Evolutionary conservation across 768 basidiomycete species (phyloP).

Genomic region (Ramaria rubella): DNA sequence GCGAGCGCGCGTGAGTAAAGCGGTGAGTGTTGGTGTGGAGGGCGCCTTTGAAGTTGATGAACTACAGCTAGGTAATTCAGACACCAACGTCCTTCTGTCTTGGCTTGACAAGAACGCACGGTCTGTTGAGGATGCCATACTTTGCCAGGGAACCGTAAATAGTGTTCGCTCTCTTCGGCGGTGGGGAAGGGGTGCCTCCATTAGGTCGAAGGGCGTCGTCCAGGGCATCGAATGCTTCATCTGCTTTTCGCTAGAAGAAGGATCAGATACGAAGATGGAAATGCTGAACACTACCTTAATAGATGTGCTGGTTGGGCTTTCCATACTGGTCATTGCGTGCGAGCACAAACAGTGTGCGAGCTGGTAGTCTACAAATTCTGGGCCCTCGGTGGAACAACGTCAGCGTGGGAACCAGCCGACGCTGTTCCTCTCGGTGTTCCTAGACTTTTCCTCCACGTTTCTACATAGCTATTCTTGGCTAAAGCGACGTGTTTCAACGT

Average conservation of each 20-base stretch:
- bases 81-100: neutral
- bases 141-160: constrained; percentile 75
- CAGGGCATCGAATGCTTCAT: constrained; percentile 68
- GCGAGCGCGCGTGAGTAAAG: constrained; percentile 60
- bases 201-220: constrained; percentile 52
- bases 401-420: too few species aligned
- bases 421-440: too few species aligned
- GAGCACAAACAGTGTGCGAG: neutral
- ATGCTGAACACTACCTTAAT: neutral
- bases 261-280: neutral
- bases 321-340: too few species aligned
- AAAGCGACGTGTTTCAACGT: too few species aligned
- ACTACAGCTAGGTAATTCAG: neutral
- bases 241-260: constrained; percentile 59
- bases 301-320: neutral
- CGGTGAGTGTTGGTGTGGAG: constrained; percentile 36
- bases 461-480: too few species aligned
- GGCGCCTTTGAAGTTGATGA: constrained; percentile 13
- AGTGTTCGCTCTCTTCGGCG: constrained; percentile 52
- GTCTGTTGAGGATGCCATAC: constrained; percentile 58
- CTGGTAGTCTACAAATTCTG: too few species aligned
- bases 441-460: too few species aligned
- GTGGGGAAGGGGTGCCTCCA: constrained; percentile 24
- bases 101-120: constrained; percentile 20
- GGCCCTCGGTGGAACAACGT: too few species aligned